Conservation (phyloP, 202 grass and related monocot species). For the Setaria viridis region DNA sequence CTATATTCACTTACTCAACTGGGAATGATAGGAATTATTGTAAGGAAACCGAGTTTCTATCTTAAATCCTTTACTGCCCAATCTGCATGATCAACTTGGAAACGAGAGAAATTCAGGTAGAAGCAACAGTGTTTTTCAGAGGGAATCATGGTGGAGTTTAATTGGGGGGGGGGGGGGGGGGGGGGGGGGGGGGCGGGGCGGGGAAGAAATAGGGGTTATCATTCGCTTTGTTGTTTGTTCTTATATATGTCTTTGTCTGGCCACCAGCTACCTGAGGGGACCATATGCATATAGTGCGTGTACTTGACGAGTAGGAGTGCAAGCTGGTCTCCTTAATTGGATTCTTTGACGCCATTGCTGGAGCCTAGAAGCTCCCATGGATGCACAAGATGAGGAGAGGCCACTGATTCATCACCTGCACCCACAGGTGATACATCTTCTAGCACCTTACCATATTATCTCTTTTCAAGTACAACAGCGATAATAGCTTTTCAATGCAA, state of each 20-base stretch:
- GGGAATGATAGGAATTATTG: no score
- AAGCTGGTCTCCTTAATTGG: not conserved
- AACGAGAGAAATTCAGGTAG: not conserved
- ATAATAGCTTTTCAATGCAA: no score
- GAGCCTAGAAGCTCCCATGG: not conserved
- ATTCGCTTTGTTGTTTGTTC: not conserved
- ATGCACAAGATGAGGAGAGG: conserved; percentile 27
- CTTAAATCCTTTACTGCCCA: not conserved
- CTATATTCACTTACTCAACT: not conserved
- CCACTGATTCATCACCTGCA: conserved; percentile 17
- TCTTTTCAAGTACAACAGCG: no score
- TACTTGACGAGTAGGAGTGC: not conserved
- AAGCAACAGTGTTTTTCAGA: not conserved
- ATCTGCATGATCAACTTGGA: not conserved
- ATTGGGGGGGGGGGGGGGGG: no score
- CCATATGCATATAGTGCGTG: not conserved
- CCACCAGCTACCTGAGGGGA: not conserved
- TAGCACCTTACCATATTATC: no score
- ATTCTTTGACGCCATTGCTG: not conserved
- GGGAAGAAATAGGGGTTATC: not conserved
- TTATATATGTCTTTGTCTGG: not conserved
- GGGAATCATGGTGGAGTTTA: no score
- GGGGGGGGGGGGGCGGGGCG: no score
- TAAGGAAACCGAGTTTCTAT: not conserved
- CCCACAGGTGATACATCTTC: not conserved